Base-by-base conservation (phyloP, 306 rosid species). In the Mimosa bimucronata region DNA sequence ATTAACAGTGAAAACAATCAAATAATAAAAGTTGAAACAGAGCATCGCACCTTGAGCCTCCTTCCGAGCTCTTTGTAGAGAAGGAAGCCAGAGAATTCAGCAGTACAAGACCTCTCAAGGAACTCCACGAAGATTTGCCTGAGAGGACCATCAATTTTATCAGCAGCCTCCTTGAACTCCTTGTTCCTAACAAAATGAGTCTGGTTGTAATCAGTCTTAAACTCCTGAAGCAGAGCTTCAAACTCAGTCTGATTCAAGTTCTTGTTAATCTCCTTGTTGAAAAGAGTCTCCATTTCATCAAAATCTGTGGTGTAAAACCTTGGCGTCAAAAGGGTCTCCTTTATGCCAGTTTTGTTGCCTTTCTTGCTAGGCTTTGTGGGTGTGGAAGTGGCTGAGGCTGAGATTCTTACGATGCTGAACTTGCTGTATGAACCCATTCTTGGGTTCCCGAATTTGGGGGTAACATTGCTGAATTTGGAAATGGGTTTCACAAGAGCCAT, bases 141-240 rank as follows among this genome's bases (percentile, higher is more conserved):
- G 15, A 95, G 95, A 30, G 90, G 93, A 0, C 96, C 99, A 19
- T 95, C 80, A 26, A 95, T 12, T 71, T 93, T 93, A 34, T 95
- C 99, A 78, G 99, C 99, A 58, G 99, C 99, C 74, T 91, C 99
- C 89, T 91, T 95, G 82, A 95, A 95, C 86, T 95, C 99, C 89
- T 93, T 95, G 86, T 88, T 95, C 90, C 99, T 91, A 2, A 95
- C 98, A 60, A 95, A 95, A 74, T 95, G 99, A 2, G 99, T 95
- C 87, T 95, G 99, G 74, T 95, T 95, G 86, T 90, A 95, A 28
- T 95, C 97, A n/a, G 99, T 95, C 85, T 95, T 93, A 88, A 95
- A 92, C 87, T 95, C 99, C 92, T 95, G 99, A 14, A 91, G 97
- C 84, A 95, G 61, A 23, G 99, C 99, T 65, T 84, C 91, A 72